These are phyloP conservation scores for Pseudomicrostroma phylloplanum DNA, from an alignment of 1,284 basidiomycete species.

Conservation along the genomic window DNA sequence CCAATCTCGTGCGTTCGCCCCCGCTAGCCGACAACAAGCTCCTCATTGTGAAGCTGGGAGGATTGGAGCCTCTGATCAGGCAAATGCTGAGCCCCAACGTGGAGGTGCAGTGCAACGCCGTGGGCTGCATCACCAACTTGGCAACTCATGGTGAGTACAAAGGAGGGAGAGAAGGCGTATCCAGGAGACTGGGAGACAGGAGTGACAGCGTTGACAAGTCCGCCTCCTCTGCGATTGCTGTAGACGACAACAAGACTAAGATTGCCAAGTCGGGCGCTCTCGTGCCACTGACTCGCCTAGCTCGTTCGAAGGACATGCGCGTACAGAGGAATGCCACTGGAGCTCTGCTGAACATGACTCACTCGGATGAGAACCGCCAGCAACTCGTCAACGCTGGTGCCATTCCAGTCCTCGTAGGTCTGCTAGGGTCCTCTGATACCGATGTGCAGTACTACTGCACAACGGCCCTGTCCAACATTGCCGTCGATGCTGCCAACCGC, in stretches of 20 bases:
- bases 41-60: constrained; percentile 94
- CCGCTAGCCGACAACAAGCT: constrained; percentile 90
- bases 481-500: constrained; percentile 63
- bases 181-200: too few relatives aligned
- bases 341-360: constrained; percentile 97
- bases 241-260: constrained; percentile 99
- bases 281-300: constrained; percentile 89
- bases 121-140: constrained; percentile 97
- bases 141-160: constrained; percentile 78
- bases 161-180: too few relatives aligned
- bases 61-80: constrained; percentile 92
- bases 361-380: constrained; percentile 90
- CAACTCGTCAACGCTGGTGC: constrained; percentile 98
- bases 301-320: constrained; percentile 97
- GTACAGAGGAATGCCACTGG: constrained; percentile 98
- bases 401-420: constrained; percentile 90
- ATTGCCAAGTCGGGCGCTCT: constrained; percentile 98
- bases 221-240: too few relatives aligned
- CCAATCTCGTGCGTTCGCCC: neutral
- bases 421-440: constrained; percentile 93
- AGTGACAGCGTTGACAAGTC: too few relatives aligned
- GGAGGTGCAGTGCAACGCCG: constrained; percentile 99
- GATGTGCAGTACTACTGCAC: constrained; percentile 99
- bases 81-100: constrained; percentile 99
- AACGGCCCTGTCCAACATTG: constrained; percentile 95